These are phyloP conservation scores for Chamaecrista fasciculata DNA, from an alignment of 306 rosid species.

Conservation along the genomic window DNA sequence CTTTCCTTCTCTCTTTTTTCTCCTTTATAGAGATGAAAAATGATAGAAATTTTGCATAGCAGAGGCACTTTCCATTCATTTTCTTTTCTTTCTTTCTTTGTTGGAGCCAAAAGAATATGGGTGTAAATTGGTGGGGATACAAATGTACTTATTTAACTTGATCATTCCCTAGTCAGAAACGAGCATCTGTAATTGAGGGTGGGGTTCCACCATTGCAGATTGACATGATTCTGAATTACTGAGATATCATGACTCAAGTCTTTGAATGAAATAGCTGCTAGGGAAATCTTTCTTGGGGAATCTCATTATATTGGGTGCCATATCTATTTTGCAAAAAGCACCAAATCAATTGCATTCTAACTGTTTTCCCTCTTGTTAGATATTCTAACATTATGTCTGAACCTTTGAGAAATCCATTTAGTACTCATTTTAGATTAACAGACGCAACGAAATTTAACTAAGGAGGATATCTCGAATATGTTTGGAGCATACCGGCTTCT, in stretches of 20 bases:
- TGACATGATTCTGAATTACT: constrained; percentile 41
- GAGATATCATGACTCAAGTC: constrained; percentile 9
- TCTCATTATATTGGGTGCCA: not conserved
- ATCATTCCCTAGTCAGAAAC: constrained; percentile 53
- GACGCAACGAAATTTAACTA: not conserved
- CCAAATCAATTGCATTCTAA: too few species aligned
- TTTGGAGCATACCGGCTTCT: not conserved
- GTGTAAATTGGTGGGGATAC: constrained; percentile 84
- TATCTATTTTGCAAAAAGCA: too few species aligned
- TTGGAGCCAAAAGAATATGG: constrained; percentile 36
- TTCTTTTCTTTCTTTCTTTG: constrained; percentile 35
- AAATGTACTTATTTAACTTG: constrained; percentile 51
- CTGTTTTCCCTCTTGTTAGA: too few species aligned
- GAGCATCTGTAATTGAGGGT: constrained; percentile 62
- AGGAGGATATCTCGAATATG: not conserved
- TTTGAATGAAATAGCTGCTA: not conserved
- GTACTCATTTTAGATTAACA: not conserved
- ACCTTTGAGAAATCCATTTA: not conserved
- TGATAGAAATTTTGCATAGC: constrained; percentile 59
- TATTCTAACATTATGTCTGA: not conserved
- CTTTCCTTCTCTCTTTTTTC: constrained; percentile 22
- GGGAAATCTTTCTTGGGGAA: not conserved
- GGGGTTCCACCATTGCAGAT: constrained; percentile 69
- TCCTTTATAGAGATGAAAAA: constrained; percentile 36
- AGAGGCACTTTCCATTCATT: constrained; percentile 42